Base-by-base conservation (phyloP, 2,329 filamentous ascomycete species). In the Cladophialophora carrionii region DNA sequence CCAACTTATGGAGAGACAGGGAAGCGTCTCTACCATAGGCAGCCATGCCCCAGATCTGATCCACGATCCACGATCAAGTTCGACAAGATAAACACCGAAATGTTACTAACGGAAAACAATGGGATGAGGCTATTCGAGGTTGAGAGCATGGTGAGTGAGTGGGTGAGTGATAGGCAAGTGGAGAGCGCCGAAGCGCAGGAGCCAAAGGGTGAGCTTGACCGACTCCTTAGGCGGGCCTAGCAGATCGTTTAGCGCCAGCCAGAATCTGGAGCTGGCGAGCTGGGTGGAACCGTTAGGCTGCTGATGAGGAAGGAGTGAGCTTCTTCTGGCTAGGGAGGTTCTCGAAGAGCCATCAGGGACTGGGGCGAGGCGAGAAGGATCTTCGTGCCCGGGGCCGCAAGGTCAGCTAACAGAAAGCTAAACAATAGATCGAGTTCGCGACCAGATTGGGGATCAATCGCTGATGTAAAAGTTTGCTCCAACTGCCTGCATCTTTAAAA, bases 81-180 rank as follows among this genome's bases (percentile, higher is more conserved):
- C 10, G 57, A 60, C 31, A 34, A 34, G 48, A 41, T 60, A 52
- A 37, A 37, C 29, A 26, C 46, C 56, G 56, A 51, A 49, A 7
- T 31, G 43, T 20, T n/a, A 43, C 57, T 52, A 51, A 31, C 41
- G 46, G 31, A 24, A 37, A 52, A 53, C 9, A 53, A 31, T 49
- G 29, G 57, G 46, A 60, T 37, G 48, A 51, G 57, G 57, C 46
- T 52, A 53, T 37, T 60, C 14, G 10, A 52, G n/a, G 17, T 48
- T 48, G 8, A 52, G 31, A 9, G 55, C 55, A 14, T 41, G 34
- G 22, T 46, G 20, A n/a, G 29, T 46, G 12, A 20, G 29, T 34
- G 46, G 29, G 43, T 34, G 57, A 60, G 43, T 34, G 57, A 60
- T 29, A 60, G 31, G 48, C 3, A 37, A 31, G 57, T 60, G 57